Evolutionary conservation across 1,284 basidiomycete species (phyloP).

Genomic region (Sparassis latifolia): DNA sequence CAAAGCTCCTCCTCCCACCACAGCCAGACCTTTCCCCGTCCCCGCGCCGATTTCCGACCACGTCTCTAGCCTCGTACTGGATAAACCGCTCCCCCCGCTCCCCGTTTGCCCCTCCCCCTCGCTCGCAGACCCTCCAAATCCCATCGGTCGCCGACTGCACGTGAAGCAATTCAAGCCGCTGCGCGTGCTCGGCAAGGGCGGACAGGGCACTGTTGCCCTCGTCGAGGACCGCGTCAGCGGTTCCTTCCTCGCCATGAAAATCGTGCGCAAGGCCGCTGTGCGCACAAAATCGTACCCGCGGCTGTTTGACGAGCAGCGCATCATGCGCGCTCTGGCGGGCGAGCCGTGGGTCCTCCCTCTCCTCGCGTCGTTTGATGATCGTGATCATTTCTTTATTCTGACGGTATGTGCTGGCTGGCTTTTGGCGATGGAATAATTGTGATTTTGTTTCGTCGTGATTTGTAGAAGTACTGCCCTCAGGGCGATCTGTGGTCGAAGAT

Average conservation of each 20-base stretch:
- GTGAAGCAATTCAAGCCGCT: too few relatives aligned
- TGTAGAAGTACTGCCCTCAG: not conserved
- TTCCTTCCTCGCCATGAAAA: not conserved
- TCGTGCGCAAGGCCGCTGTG: not conserved
- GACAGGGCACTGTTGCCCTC: not conserved
- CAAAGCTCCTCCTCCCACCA: not conserved
- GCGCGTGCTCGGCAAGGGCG: not conserved
- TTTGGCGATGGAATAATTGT: too few relatives aligned
- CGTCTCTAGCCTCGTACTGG: not conserved
- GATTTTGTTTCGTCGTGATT: not conserved
- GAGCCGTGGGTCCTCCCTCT: not conserved
- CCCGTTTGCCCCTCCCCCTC: not conserved
- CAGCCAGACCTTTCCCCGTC: not conserved
- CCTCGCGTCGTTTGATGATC: not conserved
- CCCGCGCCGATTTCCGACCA: not conserved
- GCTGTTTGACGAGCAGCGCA: not conserved
- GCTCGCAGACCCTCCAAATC: not conserved
- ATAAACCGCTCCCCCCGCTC: not conserved
- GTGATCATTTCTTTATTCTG: not conserved
- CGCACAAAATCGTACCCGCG: not conserved
- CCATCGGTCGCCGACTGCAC: not conserved
- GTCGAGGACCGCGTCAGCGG: not conserved
- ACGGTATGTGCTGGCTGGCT: not conserved
- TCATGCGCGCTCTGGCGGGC: not conserved
- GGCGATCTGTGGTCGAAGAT: not conserved